These are phyloP conservation scores for Trichomonas vaginalis DNA, from an alignment of 208 protist species.

Conservation along the genomic window DNA sequence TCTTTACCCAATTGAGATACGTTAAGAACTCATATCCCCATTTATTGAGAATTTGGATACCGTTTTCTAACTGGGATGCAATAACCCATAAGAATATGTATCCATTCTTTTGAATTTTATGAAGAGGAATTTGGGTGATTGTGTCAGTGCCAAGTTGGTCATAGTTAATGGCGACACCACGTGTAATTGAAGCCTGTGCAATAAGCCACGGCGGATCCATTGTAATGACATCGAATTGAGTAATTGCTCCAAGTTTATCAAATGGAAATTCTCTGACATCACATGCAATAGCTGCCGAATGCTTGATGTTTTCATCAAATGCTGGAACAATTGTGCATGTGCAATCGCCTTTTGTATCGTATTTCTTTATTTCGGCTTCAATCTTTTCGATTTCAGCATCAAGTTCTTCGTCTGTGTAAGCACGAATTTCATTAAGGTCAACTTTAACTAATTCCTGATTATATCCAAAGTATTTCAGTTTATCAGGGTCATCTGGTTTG, in stretches of 20 bases:
- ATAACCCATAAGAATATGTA: constrained; percentile 10
- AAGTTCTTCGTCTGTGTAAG: neutral
- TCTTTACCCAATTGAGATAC: neutral
- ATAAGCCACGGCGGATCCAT: constrained; percentile 14
- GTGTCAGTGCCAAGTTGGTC: neutral
- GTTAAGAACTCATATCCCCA: neutral
- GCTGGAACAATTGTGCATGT: neutral
- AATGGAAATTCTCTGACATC: neutral
- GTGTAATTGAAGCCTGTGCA: neutral
- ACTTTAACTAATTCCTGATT: neutral
- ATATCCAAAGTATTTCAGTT: neutral
- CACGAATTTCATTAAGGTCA: neutral
- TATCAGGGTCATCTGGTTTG: neutral
- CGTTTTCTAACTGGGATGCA: neutral
- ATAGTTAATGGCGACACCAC: neutral
- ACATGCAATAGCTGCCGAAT: neutral
- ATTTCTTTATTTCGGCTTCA: neutral
- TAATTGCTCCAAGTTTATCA: neutral
- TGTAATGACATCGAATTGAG: constrained; percentile 16
- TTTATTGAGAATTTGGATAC: neutral
- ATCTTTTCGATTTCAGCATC: neutral
- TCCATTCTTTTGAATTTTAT: neutral
- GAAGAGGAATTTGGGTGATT: neutral
- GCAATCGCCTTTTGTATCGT: neutral
- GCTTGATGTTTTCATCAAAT: neutral